Base-by-base conservation (phyloP, 1,284 basidiomycete genomes). In the Agaricales sp. region DNA sequence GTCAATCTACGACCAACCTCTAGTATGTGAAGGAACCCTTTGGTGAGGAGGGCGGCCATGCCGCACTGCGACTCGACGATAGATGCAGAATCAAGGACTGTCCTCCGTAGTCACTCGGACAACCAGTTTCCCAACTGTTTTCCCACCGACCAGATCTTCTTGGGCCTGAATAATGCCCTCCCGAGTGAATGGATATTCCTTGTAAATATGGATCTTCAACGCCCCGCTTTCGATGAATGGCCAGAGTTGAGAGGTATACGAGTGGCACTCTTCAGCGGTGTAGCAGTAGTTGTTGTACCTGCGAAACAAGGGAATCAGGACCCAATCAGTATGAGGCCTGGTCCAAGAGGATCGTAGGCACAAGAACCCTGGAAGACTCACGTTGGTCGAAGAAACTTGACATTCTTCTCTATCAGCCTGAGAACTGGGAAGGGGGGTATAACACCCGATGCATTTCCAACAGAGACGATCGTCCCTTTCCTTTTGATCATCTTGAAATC, bases 371-470 rank as follows among this genome's bases (percentile, higher is more conserved):
- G 39, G 18, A 45, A 23, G 4, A 68, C 81, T 56, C 59, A 88
- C 86, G 75, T 78, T 25, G 88, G 88, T 19, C 89, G 79, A 43
- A 82, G 64, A 25, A 92, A 68, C 54, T 85, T 90, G 57, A 94
- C 63, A 57, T 94, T 94, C 73, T 95, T 98, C 54, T 81, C 73
- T 0, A 74, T 71, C 16, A 97, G 77, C 59, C 82, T 86, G 51
- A 92, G 69, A 0, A 85, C 76, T 1, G 83, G 65, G 59, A 95
- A 82, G 0, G 88, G 82, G 24, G 75, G 72, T 2, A 86, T 78
- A 11, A 84, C 67, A 2, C 92, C 94, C 8, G 89, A 93, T 0
- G 94, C 90, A 61, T 96, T 97, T 0, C 95, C 95, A 48, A 93
- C 82, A 4, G 82, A 84, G n/a, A 94, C 85, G 37, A 98, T 71